Evolutionary conservation across 2,329 filamentous ascomycete genomes (phyloP).

Genomic region (Exophiala sideris): DNA sequence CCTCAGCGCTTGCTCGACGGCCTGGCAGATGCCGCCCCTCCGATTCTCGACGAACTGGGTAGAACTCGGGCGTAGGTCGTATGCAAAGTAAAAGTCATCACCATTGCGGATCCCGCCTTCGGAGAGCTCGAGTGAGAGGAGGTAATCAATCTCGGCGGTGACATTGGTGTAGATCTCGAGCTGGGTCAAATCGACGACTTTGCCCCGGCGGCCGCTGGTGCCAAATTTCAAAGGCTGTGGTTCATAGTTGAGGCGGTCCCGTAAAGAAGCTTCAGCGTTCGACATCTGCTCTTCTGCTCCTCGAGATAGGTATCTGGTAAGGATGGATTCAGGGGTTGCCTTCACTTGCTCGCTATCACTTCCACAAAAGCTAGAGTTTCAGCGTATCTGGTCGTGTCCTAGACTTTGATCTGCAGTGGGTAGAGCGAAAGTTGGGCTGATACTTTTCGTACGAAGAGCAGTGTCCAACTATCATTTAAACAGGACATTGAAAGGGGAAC

Average conservation of each 20-base stretch:
- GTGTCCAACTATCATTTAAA: too few relatives aligned
- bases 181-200: conserved; percentile 34
- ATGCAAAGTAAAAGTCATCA: conserved; percentile 35
- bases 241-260: conserved; percentile 51
- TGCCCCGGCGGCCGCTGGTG: conserved; percentile 35
- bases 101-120: conserved; percentile 32
- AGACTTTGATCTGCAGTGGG: too few relatives aligned
- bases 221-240: conserved; percentile 43
- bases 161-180: conserved; percentile 37
- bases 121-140: conserved; percentile 29
- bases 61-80: conserved; percentile 36
- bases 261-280: background rate
- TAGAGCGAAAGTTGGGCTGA: too few relatives aligned
- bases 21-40: conserved; percentile 33
- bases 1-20: conserved; percentile 32
- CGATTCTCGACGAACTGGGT: conserved; percentile 31
- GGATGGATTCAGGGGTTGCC: too few relatives aligned
- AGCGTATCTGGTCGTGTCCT: too few relatives aligned
- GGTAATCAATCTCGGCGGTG: conserved; percentile 33
- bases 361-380: too few relatives aligned
- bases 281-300: too few relatives aligned
- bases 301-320: too few relatives aligned
- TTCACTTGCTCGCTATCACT: too few relatives aligned
- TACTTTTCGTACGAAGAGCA: too few relatives aligned
- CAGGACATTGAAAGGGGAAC: too few relatives aligned